A percentile compares a stretch with the other conserved stretches of the same genome.
phyloP scores from a whole-genome alignment of 352 stramenopile genomes.

The Phytophthora cajani region DNA sequence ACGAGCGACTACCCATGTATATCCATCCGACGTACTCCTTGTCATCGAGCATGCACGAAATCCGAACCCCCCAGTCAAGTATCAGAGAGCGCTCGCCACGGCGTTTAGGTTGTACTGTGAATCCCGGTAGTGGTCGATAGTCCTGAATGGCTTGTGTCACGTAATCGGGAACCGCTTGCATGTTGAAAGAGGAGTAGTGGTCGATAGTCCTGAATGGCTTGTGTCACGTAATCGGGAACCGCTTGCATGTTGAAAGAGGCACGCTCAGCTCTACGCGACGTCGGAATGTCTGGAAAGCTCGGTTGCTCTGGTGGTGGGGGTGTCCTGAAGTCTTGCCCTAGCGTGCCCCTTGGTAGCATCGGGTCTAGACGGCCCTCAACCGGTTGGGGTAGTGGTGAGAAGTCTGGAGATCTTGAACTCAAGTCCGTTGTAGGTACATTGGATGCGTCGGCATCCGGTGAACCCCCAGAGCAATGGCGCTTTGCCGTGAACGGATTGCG shows the following conservation, averaged over 20 bases:
- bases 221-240: neutral
- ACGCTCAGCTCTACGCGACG: neutral
- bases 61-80: neutral
- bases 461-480: too few species aligned
- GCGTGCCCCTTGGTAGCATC: too few species aligned
- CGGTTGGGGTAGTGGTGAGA: too few species aligned
- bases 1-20: neutral
- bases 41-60: neutral
- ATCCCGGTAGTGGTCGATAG: neutral
- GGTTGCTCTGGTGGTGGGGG: too few species aligned
- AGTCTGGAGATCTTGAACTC: too few species aligned
- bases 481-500: too few species aligned
- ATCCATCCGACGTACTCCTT: neutral
- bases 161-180: neutral
- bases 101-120: neutral
- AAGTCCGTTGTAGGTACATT: too few species aligned
- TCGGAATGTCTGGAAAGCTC: too few species aligned
- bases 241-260: neutral
- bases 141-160: neutral
- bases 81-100: conserved; percentile 1
- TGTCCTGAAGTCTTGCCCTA: too few species aligned
- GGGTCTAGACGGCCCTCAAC: too few species aligned
- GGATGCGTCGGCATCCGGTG: too few species aligned
- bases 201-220: neutral
- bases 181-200: neutral